phyloP scores from a whole-genome alignment of 495 filamentous ascomycete genomes.

The Lophiostoma macrostomum region DNA sequence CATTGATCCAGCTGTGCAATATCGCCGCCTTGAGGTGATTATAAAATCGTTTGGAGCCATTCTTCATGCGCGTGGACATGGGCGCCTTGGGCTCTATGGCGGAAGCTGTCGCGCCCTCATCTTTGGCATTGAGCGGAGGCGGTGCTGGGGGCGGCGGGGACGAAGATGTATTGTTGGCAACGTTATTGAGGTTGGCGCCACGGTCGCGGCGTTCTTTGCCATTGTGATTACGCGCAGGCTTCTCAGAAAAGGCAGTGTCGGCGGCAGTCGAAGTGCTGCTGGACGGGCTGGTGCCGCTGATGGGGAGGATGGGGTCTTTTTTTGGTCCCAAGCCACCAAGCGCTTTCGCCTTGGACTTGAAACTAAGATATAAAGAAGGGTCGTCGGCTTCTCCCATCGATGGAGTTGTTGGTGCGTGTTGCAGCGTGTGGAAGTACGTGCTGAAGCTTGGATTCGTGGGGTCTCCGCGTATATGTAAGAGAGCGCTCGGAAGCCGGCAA shows the following conservation, averaged over 20 bases:
- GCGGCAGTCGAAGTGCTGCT: background rate
- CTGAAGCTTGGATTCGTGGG: too few species aligned
- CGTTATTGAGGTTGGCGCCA: conserved; percentile 21
- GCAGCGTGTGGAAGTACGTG: too few species aligned
- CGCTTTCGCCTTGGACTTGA: conserved; percentile 32
- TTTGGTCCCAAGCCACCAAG: conserved; percentile 29
- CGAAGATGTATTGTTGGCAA: conserved; percentile 23
- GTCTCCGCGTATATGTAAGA: too few species aligned
- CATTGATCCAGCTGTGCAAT: conserved; percentile 34
- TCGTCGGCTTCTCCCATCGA: conserved; percentile 37
- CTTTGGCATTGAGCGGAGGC: conserved; percentile 18
- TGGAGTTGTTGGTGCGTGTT: too few species aligned
- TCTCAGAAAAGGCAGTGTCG: conserved; percentile 5
- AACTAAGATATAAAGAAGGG: conserved; percentile 28
- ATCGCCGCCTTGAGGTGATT: conserved; percentile 28
- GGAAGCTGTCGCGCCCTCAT: conserved; percentile 26
- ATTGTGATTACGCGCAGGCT: conserved; percentile 11
- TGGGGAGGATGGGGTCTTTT: conserved; percentile 25
- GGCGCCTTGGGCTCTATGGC: conserved; percentile 28
- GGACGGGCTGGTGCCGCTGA: conserved; percentile 5
- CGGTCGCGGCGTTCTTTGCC: conserved; percentile 1
- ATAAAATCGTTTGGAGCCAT: conserved; percentile 26
- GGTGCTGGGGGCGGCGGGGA: conserved; percentile 24
- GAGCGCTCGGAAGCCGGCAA: too few species aligned
- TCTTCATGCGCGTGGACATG: conserved; percentile 30